Base-by-base conservation (phyloP, 371 early-diverging fungal genomes). In the Mortierella sp. region DNA sequence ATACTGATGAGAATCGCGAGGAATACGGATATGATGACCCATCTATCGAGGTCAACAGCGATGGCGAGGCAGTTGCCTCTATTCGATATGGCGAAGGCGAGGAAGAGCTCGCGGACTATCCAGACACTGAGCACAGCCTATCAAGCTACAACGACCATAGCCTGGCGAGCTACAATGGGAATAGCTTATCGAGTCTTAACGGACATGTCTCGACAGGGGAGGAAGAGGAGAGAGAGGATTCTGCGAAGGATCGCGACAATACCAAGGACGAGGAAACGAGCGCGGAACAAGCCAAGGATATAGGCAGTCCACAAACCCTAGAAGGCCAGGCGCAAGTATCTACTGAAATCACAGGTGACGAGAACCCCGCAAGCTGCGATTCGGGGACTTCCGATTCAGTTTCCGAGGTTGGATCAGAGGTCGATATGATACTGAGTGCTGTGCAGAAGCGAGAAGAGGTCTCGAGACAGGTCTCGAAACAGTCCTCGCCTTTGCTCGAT, bases 371-470 rank as follows among this genome's bases (percentile, higher is more conserved):
- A 9, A 55, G 57, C 45, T 35, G 28, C 54, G 75, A 63, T 5
- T 68, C 72, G 26, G 45, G n/a, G 20, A 39, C 60, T 10, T 80
- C 79, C 11, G 73, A 73, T 37, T 60, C 70, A 1, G 60, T 64
- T 1, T 79, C 83, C 8, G 83, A 81, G 26, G 83, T 81, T 30
- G 83, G 83, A 18, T 81, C 83, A 0, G 83, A 81, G 26, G 83
- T 81, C 12, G 83, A 58, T 62, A 28, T 75, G 64, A 75, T 81
- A 55, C 43, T 81, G 59, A 76, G 76, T 51, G 83, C 77, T 0
- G 39, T 76, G 3, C 72, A 73, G 52, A 73, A 73, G 55, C 76
- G 83, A 5, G 73, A 76, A 37, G 77, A 62, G 28, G 30, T 18
- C 0, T 76, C 83, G 14, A 57, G 67, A 26, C 76, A 75, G 37